Evolutionary conservation across 495 filamentous ascomycete species (phyloP).

Genomic region (Hyphodiscus hymeniophilus): DNA sequence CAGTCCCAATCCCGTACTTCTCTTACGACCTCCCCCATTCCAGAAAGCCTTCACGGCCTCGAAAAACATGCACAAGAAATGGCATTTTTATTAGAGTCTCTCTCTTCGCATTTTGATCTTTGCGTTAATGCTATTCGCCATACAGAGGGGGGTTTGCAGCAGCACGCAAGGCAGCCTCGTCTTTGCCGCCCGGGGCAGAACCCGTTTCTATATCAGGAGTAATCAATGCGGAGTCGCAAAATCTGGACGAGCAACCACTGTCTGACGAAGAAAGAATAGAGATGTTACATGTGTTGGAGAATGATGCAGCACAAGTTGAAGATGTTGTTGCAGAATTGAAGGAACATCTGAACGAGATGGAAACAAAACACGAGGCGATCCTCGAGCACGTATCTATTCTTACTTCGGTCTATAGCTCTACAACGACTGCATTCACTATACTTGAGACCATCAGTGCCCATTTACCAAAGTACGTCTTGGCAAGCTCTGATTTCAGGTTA

Average conservation of each 20-base stretch:
- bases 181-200: slow-evolving; percentile 52
- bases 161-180: slow-evolving; percentile 48
- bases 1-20: slow-evolving; percentile 19
- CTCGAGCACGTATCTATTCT: slow-evolving; percentile 47
- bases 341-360: slow-evolving; percentile 68
- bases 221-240: slow-evolving; percentile 46
- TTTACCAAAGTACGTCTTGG: slow-evolving; percentile 58
- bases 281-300: slow-evolving; percentile 73
- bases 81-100: slow-evolving; percentile 69
- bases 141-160: slow-evolving; percentile 85
- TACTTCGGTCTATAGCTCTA: slow-evolving; percentile 35
- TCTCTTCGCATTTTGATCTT: slow-evolving; percentile 90
- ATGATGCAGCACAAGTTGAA: slow-evolving; percentile 80
- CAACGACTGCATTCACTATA: slow-evolving; percentile 50
- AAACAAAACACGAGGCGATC: slow-evolving; percentile 51
- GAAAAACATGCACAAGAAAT: slow-evolving; percentile 76
- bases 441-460: slow-evolving; percentile 60
- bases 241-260: slow-evolving; percentile 42
- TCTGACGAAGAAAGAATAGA: slow-evolving; percentile 68
- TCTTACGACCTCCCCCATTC: slow-evolving; percentile 41
- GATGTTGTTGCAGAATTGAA: slow-evolving; percentile 83
- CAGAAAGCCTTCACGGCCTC: slow-evolving; percentile 59
- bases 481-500: slow-evolving; percentile 59
- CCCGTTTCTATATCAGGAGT: slow-evolving; percentile 41
- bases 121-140: slow-evolving; percentile 88